phyloP scores from a whole-genome alignment of 2,329 filamentous ascomycete genomes.

The Paecilomyces fulvus region DNA sequence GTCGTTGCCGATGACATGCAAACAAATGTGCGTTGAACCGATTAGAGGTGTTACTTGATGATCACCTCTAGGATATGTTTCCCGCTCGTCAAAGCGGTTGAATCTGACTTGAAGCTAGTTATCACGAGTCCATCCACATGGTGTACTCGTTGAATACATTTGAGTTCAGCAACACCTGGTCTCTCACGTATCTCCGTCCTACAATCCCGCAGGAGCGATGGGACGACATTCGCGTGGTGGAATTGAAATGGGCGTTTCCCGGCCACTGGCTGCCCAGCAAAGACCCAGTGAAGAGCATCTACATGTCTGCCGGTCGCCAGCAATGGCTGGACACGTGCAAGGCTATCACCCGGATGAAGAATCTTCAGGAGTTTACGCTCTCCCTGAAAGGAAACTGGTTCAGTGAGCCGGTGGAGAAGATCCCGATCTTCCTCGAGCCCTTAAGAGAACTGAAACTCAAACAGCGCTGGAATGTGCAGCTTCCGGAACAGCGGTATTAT shows the following conservation, averaged over 20 bases:
- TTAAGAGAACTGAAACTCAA: constrained; percentile 18
- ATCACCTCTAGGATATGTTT: neutral
- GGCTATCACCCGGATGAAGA: constrained; percentile 15
- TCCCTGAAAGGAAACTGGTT: constrained; percentile 28
- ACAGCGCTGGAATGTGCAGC: constrained; percentile 20
- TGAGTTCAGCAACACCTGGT: constrained; percentile 34
- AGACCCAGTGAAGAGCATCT: constrained; percentile 30
- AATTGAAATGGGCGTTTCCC: constrained; percentile 32
- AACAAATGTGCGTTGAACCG: constrained; percentile 22
- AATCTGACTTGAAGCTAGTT: constrained; percentile 14
- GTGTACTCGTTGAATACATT: constrained; percentile 28
- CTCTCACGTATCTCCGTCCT: constrained; percentile 28
- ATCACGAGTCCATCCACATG: constrained; percentile 25
- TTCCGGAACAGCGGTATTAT: constrained; percentile 28
- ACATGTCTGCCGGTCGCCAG: constrained; percentile 27
- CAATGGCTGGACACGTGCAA: constrained; percentile 31
- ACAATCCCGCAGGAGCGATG: constrained; percentile 22
- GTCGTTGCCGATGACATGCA: constrained; percentile 23
- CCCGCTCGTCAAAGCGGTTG: neutral
- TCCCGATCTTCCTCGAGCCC: constrained; percentile 28
- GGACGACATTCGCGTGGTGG: constrained; percentile 23
- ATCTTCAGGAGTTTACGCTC: constrained; percentile 22
- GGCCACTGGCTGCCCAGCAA: constrained; percentile 34
- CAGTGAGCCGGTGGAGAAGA: constrained; percentile 26
- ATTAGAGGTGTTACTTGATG: neutral